phyloP scores from a whole-genome alignment of 345 rosid species.

The Brassica incana region DNA sequence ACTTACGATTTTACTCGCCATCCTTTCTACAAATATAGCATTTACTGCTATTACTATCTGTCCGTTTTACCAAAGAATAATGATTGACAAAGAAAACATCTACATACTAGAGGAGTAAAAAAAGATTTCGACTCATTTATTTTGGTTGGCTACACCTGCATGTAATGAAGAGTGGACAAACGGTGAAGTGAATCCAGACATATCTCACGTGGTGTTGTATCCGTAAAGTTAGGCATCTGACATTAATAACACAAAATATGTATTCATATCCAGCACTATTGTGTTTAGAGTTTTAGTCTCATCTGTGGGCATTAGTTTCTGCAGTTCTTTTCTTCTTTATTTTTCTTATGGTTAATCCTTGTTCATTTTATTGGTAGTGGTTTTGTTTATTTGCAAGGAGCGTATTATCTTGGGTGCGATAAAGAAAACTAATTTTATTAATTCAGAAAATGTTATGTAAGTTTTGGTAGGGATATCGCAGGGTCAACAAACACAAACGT shows the following conservation, averaged over 20 bases:
- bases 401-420: not conserved
- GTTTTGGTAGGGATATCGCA: too few relatives aligned
- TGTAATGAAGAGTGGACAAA: slow-evolving; percentile 24
- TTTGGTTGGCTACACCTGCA: slow-evolving; percentile 16
- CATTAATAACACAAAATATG: slow-evolving; percentile 22
- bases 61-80: not conserved
- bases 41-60: not conserved
- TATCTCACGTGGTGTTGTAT: slow-evolving; percentile 36
- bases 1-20: not conserved
- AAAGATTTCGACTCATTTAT: slow-evolving; percentile 13
- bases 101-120: not conserved
- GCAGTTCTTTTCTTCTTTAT: slow-evolving; percentile 11
- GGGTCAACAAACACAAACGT: slow-evolving; percentile 10
- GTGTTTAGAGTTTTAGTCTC: not conserved
- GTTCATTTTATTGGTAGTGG: slow-evolving; percentile 4
- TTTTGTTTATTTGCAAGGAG: slow-evolving; percentile 15
- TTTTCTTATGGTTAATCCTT: slow-evolving; percentile 19
- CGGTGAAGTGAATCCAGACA: slow-evolving; percentile 28
- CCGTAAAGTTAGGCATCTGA: slow-evolving; percentile 35
- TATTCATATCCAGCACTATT: slow-evolving; percentile 17
- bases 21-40: not conserved
- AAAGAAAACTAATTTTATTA: not conserved
- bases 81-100: not conserved
- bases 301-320: slow-evolving; percentile 25
- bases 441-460: not conserved